phyloP scores from a whole-genome alignment of 441 rosid species.

The Erodium chrysanthum region DNA sequence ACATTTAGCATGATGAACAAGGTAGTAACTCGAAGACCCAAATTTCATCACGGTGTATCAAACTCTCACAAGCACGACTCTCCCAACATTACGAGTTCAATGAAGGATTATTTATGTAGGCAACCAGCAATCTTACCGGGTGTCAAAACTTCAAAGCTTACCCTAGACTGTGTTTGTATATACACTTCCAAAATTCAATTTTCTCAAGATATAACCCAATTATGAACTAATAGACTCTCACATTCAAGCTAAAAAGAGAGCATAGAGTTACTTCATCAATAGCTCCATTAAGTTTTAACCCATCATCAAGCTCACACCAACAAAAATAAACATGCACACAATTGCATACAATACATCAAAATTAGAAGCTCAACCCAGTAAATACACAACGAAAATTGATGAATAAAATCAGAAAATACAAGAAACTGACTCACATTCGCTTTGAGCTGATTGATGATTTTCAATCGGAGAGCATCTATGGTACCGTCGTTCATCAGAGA shows the following conservation, averaged over 20 bases:
- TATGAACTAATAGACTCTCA: background rate
- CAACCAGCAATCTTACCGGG: background rate
- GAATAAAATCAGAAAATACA: background rate
- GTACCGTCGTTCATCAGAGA: slow-evolving; percentile 95
- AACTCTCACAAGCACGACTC: background rate
- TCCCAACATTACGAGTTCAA: background rate
- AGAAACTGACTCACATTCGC: slow-evolving; percentile 45
- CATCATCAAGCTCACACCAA: background rate
- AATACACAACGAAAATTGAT: background rate
- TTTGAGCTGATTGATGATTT: slow-evolving; percentile 91
- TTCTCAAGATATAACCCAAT: too few relatives aligned
- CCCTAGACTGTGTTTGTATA: background rate
- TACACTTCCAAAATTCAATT: background rate
- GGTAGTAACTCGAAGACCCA: background rate
- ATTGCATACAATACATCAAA: background rate
- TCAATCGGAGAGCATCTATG: slow-evolving; percentile 76
- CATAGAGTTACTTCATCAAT: background rate
- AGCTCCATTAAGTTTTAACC: background rate
- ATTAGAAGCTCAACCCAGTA: background rate
- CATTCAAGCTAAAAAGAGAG: background rate
- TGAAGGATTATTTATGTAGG: background rate
- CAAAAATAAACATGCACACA: background rate
- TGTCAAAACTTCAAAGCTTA: background rate
- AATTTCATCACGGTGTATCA: background rate
- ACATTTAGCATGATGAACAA: background rate